Percentiles rank a stretch among this genome's conserved stretches.
phyloP scores from a whole-genome alignment of 164 flowering plant genomes.

The Brasenia schreberi region DNA sequence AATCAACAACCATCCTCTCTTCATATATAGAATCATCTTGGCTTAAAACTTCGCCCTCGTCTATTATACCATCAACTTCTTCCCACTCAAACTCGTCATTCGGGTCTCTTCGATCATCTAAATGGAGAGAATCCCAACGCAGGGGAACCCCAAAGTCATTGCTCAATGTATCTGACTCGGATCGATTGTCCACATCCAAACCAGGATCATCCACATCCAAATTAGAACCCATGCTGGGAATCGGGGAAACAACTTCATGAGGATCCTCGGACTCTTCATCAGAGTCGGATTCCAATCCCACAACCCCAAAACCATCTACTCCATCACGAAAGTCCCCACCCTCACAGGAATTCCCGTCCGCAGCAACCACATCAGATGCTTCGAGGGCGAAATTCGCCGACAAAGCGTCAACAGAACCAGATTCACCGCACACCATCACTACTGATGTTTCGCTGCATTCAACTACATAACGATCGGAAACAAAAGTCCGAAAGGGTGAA shows the following conservation, averaged over 20 bases:
- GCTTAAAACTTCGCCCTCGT: constrained; percentile 41
- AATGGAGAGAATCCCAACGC: constrained; percentile 53
- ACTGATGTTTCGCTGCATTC: constrained; percentile 14
- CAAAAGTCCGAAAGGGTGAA: constrained; percentile 1
- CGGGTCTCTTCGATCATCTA: constrained; percentile 32
- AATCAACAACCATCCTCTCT: constrained; percentile 23
- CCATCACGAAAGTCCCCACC: background rate
- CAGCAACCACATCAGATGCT: background rate
- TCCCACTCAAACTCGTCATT: constrained; percentile 80
- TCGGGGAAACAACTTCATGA: background rate
- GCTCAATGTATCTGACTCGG: constrained; percentile 3
- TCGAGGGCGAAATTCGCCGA: background rate
- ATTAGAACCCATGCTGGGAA: constrained; percentile 17
- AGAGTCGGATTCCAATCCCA: constrained; percentile 33
- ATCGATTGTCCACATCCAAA: constrained; percentile 19
- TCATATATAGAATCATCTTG: background rate
- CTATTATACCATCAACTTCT: constrained; percentile 46
- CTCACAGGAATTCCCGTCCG: background rate
- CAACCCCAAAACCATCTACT: constrained; percentile 10
- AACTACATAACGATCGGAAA: constrained; percentile 2
- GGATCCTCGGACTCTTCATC: constrained; percentile 17
- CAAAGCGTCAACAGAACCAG: background rate
- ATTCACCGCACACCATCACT: background rate
- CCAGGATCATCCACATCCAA: constrained; percentile 20
- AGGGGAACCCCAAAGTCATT: constrained; percentile 30